Evolutionary conservation across 169 alveolate species (phyloP).

Genomic region (Plasmodium fragile): DNA sequence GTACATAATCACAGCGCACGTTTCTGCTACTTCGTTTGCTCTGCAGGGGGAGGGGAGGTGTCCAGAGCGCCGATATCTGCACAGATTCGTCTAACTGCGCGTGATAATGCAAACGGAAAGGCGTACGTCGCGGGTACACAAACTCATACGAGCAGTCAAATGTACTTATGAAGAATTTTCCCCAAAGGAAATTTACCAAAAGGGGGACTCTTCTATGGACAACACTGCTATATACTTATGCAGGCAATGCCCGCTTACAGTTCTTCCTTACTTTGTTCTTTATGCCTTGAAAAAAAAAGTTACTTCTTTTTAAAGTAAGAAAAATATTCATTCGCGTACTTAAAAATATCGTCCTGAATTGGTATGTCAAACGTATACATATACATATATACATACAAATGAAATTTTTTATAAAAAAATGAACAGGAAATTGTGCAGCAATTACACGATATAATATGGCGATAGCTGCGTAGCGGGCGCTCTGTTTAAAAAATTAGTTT

Average conservation of each 20-base stretch:
- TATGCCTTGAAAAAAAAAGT: conserved; percentile 20
- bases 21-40: background rate
- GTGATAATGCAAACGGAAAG: background rate
- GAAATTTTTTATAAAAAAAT: background rate
- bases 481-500: background rate
- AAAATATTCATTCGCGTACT: conserved; percentile 76
- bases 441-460: background rate
- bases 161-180: conserved; percentile 1
- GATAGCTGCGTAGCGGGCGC: background rate
- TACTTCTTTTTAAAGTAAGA: conserved; percentile 67
- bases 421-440: background rate
- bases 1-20: background rate
- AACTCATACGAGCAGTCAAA: background rate
- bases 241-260: background rate
- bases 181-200: background rate
- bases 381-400: background rate
- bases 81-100: background rate
- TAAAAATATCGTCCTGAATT: conserved; percentile 70
- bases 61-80: background rate
- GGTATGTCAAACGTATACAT: background rate
- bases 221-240: background rate
- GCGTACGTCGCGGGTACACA: background rate
- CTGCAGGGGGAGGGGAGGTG: background rate
- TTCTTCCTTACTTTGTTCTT: conserved; percentile 25
- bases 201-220: background rate